Percentiles rank a stretch among this genome's conserved stretches.
These are phyloP conservation scores for Blastomyces silverae DNA, from an alignment of 2,329 filamentous ascomycete genomes.

Conservation along the genomic window DNA sequence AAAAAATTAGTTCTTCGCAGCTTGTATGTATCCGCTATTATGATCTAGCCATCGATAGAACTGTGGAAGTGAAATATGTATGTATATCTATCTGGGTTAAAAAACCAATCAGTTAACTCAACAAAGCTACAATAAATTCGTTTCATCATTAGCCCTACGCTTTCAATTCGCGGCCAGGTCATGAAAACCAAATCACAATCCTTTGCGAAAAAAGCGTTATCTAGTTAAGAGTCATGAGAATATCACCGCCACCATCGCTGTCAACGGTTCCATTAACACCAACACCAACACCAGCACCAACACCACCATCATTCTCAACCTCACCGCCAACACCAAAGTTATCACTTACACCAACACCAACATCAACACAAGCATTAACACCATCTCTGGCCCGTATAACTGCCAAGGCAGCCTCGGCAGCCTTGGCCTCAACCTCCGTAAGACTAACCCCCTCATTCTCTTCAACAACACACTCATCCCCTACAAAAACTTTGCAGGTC, in stretches of 20 bases:
- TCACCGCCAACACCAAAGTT: neutral
- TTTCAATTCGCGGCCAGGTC: neutral
- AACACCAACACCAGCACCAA: neutral
- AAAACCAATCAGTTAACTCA: neutral
- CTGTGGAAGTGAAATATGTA: neutral
- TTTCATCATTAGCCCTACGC: neutral
- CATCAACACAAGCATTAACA: neutral
- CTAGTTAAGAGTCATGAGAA: neutral
- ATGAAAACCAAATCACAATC: neutral
- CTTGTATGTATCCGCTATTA: neutral
- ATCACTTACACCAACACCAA: neutral
- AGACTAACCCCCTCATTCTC: conserved; percentile 44
- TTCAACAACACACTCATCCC: conserved; percentile 42
- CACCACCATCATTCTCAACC: too few relatives aligned
- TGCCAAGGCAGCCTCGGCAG: conserved; percentile 49
- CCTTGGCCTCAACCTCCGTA: conserved; percentile 51
- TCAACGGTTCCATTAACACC: neutral
- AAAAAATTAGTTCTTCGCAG: neutral
- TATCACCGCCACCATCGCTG: neutral
- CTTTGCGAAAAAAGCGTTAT: neutral
- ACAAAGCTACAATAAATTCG: neutral
- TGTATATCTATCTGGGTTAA: neutral
- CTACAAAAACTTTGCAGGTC: conserved; percentile 48
- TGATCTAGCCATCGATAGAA: neutral
- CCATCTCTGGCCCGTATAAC: conserved; percentile 21